Conservation (phyloP, 768 basidiomycete species). For the Mycena kentingensis region DNA sequence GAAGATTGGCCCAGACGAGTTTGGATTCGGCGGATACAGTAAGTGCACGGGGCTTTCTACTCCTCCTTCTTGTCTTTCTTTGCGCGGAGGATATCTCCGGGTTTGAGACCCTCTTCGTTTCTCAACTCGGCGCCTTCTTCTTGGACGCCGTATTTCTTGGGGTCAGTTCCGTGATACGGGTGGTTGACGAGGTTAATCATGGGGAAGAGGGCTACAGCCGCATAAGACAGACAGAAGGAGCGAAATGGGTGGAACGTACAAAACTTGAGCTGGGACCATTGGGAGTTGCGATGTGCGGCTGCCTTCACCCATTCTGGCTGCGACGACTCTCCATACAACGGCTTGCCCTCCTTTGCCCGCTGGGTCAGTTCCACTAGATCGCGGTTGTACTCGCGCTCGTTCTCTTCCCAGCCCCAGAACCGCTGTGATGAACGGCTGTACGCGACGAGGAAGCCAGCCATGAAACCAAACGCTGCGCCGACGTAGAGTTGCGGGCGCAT, state of each 20-base stretch:
- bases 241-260: constrained; percentile 53
- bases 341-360: constrained; percentile 74
- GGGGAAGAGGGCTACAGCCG: constrained; percentile 17
- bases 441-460: constrained; percentile 89
- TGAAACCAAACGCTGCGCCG: constrained; percentile 79
- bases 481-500: constrained; percentile 46
- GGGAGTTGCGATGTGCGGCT: constrained; percentile 85
- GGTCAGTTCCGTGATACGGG: constrained; percentile 80
- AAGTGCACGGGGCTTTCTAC: not conserved
- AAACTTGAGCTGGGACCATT: constrained; percentile 92
- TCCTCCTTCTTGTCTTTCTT: not conserved
- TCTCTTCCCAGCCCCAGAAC: constrained; percentile 96
- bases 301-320: constrained; percentile 86
- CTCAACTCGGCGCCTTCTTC: constrained; percentile 22
- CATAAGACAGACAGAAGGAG: not conserved
- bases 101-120: constrained; percentile 15
- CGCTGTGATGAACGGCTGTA: constrained; percentile 92
- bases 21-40: not conserved
- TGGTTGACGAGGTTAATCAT: constrained; percentile 98
- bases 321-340: constrained; percentile 81
- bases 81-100: constrained; percentile 13
- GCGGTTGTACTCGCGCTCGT: constrained; percentile 75
- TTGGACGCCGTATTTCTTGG: constrained; percentile 70
- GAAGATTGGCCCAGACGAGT: not conserved
- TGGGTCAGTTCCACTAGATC: constrained; percentile 81